Evolutionary conservation across 352 stramenopile species (phyloP).

Genomic region (Phytophthora citricola): DNA sequence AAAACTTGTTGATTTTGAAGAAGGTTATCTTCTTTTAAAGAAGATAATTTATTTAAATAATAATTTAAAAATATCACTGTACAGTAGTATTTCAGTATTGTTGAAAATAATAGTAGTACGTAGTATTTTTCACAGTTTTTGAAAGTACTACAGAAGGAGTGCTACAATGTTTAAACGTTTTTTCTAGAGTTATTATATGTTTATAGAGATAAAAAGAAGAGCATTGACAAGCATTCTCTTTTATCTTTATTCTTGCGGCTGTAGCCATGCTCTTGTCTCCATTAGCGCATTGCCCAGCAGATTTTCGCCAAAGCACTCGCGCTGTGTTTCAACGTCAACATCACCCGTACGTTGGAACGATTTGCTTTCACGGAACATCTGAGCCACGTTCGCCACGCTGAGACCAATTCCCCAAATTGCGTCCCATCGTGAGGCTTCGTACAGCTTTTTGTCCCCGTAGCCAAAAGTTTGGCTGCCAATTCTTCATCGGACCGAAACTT

Average conservation of each 20-base stretch:
- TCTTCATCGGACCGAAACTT: conserved; percentile 56
- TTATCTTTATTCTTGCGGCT: conserved; percentile 21
- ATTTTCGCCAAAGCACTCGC: conserved; percentile 56
- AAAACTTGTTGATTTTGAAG: no score
- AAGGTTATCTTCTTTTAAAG: no score
- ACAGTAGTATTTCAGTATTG: no score
- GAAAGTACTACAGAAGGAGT: no score
- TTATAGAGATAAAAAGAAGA: no score
- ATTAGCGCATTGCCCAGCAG: conserved; percentile 66
- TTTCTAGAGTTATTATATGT: no score
- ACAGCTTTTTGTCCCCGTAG: conserved; percentile 54
- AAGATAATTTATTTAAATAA: no score
- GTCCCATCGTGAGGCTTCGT: conserved; percentile 58
- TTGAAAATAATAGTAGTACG: no score
- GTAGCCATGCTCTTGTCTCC: conserved; percentile 53
- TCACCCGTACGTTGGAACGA: conserved; percentile 49
- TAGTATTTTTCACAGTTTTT: no score
- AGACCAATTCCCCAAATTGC: conserved; percentile 73
- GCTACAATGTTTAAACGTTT: no score
- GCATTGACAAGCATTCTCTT: not conserved
- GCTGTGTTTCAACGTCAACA: conserved; percentile 37
- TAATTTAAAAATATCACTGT: no score
- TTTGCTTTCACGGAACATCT: conserved; percentile 45
- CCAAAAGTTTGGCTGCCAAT: conserved; percentile 43
- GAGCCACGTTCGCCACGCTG: conserved; percentile 42